A percentile compares a stretch with the other conserved stretches of the same genome.
Conservation (phyloP, 495 filamentous ascomycete genomes). For the Lophiotrema nucula region DNA sequence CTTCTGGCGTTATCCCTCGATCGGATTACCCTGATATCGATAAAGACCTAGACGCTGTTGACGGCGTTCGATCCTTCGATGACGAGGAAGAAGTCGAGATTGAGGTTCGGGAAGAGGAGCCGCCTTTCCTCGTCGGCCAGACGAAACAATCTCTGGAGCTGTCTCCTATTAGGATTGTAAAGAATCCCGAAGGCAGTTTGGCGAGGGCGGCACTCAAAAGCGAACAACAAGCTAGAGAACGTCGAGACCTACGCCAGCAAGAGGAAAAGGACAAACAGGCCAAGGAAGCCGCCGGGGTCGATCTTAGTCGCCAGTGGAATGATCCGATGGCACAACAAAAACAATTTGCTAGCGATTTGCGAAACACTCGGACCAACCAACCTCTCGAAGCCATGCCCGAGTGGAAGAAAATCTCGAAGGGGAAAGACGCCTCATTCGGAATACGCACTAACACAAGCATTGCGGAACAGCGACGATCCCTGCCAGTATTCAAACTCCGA, state of each 20-base stretch:
- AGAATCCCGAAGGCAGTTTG: conserved; percentile 92
- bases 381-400: conserved; percentile 71
- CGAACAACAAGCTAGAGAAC: conserved; percentile 83
- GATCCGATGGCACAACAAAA: conserved; percentile 91
- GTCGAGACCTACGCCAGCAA: conserved; percentile 82
- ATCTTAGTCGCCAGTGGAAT: conserved; percentile 90
- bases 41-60: conserved; percentile 85
- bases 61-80: conserved; percentile 86
- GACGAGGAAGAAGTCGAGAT: conserved; percentile 98
- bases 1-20: conserved; percentile 86
- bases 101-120: conserved; percentile 92
- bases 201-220: conserved; percentile 95
- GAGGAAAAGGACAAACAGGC: conserved; percentile 82
- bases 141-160: conserved; percentile 93
- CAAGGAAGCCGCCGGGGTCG: conserved; percentile 73
- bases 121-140: conserved; percentile 92
- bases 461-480: conserved; percentile 86
- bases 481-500: conserved; percentile 90
- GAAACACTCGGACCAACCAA: conserved; percentile 56
- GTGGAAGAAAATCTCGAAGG: conserved; percentile 84
- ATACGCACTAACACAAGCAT: conserved; percentile 89
- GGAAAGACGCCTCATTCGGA: conserved; percentile 78
- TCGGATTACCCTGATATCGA: conserved; percentile 93
- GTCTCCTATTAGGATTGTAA: conserved; percentile 92
- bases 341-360: conserved; percentile 83